These are phyloP conservation scores for Rosa lucieae DNA, from an alignment of 306 rosid species.

Conservation along the genomic window DNA sequence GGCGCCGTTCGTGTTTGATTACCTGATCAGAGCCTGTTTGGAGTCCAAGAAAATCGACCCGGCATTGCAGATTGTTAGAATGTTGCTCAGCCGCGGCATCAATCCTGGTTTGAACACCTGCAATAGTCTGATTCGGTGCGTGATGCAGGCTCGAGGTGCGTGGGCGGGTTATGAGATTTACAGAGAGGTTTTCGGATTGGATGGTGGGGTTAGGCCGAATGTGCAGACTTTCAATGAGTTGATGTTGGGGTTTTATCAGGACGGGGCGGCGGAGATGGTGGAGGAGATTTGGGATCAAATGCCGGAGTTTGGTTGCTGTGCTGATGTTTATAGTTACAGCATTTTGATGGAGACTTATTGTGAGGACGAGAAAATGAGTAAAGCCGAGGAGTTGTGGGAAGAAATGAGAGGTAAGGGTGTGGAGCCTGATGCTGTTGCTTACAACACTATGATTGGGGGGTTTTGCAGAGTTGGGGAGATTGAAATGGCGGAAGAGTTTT, in stretches of 20 bases:
- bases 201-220: constrained; percentile 45
- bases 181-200: constrained; percentile 55
- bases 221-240: constrained; percentile 62
- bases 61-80: constrained; percentile 49
- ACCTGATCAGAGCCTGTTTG: constrained; percentile 61
- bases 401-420: constrained; percentile 51
- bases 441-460: constrained; percentile 77
- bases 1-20: constrained; percentile 79
- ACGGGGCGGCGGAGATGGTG: constrained; percentile 45
- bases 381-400: constrained; percentile 56
- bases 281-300: constrained; percentile 66
- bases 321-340: constrained; percentile 55
- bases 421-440: constrained; percentile 59
- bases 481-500: constrained; percentile 62
- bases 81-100: constrained; percentile 62
- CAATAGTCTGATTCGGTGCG: constrained; percentile 57
- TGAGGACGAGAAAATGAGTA: constrained; percentile 49
- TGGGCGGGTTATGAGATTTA: constrained; percentile 50
- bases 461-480: constrained; percentile 64
- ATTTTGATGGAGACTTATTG: constrained; percentile 65
- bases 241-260: constrained; percentile 64
- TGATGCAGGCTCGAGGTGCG: constrained; percentile 46
- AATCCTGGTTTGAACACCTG: constrained; percentile 59
- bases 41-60: constrained; percentile 52
- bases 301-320: constrained; percentile 36